Evolutionary conservation across 2,329 filamentous ascomycete genomes (phyloP).

Genomic region (Ophioceras dolichostomum): DNA sequence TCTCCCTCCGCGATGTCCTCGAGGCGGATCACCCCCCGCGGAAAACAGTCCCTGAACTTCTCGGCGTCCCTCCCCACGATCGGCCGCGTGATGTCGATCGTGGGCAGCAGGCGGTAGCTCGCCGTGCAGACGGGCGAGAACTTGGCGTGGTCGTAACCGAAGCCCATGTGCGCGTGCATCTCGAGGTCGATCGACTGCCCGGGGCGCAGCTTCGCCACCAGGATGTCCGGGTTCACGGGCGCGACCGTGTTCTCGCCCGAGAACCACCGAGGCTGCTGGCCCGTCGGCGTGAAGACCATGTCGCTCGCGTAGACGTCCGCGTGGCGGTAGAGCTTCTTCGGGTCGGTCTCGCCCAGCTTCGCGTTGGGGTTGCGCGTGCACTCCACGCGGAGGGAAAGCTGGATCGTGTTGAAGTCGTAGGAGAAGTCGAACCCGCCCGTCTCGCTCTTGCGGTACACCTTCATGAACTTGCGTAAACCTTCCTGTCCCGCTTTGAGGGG

Average conservation of each 20-base stretch:
- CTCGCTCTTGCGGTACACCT: slow-evolving; percentile 46
- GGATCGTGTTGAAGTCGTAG: slow-evolving; percentile 78
- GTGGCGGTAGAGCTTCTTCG: slow-evolving; percentile 72
- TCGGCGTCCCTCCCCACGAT: slow-evolving; percentile 78
- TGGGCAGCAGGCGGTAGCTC: slow-evolving; percentile 80
- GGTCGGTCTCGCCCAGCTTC: slow-evolving; percentile 62
- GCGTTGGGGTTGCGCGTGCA: slow-evolving; percentile 73
- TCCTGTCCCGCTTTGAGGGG: slow-evolving; percentile 71
- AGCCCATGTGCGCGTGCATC: slow-evolving; percentile 90
- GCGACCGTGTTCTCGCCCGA: slow-evolving; percentile 54
- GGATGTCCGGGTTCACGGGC: slow-evolving; percentile 80
- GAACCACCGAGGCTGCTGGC: slow-evolving; percentile 60
- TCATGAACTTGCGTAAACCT: slow-evolving; percentile 65
- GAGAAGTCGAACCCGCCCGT: slow-evolving; percentile 29
- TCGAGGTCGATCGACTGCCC: slow-evolving; percentile 77
- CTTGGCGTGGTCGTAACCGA: slow-evolving; percentile 90
- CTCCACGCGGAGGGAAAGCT: slow-evolving; percentile 62
- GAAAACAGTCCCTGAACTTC: slow-evolving; percentile 87
- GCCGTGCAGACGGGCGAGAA: slow-evolving; percentile 95
- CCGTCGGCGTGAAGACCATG: slow-evolving; percentile 64
- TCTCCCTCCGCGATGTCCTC: slow-evolving; percentile 60
- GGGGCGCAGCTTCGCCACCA: slow-evolving; percentile 87
- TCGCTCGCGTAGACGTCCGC: slow-evolving; percentile 72
- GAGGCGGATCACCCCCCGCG: slow-evolving; percentile 72
- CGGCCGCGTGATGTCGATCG: slow-evolving; percentile 70